Base-by-base conservation (phyloP, 2,329 filamentous ascomycete genomes). In the Pleurostoma richardsiae region DNA sequence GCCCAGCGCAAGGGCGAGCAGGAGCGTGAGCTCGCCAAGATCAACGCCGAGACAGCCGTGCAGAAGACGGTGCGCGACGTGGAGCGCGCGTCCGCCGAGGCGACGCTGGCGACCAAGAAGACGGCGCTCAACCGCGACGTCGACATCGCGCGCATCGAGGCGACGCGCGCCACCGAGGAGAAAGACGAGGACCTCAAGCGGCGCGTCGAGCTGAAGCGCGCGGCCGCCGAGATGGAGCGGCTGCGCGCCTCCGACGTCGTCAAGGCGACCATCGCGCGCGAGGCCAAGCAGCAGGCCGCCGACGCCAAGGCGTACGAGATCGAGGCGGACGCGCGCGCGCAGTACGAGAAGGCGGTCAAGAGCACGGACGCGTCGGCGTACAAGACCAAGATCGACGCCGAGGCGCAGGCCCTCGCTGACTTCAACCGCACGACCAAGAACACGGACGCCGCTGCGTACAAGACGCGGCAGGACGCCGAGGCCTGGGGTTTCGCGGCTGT, bases 1-100 rank as follows among this genome's bases (percentile, higher is more conserved):
- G 83, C 88, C 28, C 76, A 90, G 62, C 86, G 88, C 58, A 80
- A 83, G 59, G 89, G 89, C 53, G 79, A 88, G 58, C 86, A 90
- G 52, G 90, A 94, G 62, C 87, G 90, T 46, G 86, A 91, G 59
- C 87, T 95, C 39, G 88, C 88, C 56, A 92, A 90, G 72, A 95
- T 95, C 68, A 82, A 91, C 64, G 88, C 89, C 54, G 83, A 89
- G 56, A 95, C 89, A 1, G 88, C 88, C 2, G 87, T 94, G 2
- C 79, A 88, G 50, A 90, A 92, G 71, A 94, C 89, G 0, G 83
- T 92, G 61, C 83, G 88, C 43, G 90, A 92, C 61, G 84, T 86
- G 41, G 88, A 94, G 68, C 88, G 89, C 51, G 86, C 88, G 3
- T 69, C 79, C 41, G 90, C 90, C 40, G 88, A 94, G 61, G 86